These are phyloP conservation scores for Penicillium sp. DNA, from an alignment of 2,329 filamentous ascomycete species.

Conservation along the genomic window DNA sequence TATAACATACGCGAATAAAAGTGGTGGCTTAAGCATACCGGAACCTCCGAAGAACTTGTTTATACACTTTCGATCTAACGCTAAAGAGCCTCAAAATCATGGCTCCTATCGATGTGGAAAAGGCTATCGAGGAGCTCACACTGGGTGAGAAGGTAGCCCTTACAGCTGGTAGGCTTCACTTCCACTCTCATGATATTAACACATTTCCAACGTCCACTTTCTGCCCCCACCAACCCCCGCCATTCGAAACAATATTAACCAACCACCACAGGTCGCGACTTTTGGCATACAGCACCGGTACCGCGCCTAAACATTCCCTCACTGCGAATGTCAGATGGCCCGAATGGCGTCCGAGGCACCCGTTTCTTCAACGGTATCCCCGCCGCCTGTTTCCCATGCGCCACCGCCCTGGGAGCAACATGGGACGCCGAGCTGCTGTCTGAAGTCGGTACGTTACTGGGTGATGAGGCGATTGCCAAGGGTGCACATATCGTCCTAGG, in stretches of 20 bases:
- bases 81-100: constrained; percentile 20
- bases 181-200: background rate
- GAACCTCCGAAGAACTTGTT: background rate
- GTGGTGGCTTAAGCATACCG: background rate
- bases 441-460: constrained; percentile 69
- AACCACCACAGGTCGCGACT: constrained; percentile 48
- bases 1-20: background rate
- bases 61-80: background rate
- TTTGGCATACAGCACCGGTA: constrained; percentile 68
- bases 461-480: constrained; percentile 69
- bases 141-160: constrained; percentile 58
- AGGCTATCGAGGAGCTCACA: constrained; percentile 55
- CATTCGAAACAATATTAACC: background rate
- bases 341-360: constrained; percentile 67
- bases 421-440: constrained; percentile 72
- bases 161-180: constrained; percentile 32
- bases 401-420: constrained; percentile 73
- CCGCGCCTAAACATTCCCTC: constrained; percentile 63
- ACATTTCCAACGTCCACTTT: background rate
- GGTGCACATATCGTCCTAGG: constrained; percentile 72
- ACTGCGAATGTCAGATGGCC: constrained; percentile 67
- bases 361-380: constrained; percentile 67
- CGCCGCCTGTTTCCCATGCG: constrained; percentile 77
- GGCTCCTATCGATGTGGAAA: constrained; percentile 40
- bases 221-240: background rate